Conservation (phyloP, 495 filamentous ascomycete species). For the Bacidia gigantensis region DNA sequence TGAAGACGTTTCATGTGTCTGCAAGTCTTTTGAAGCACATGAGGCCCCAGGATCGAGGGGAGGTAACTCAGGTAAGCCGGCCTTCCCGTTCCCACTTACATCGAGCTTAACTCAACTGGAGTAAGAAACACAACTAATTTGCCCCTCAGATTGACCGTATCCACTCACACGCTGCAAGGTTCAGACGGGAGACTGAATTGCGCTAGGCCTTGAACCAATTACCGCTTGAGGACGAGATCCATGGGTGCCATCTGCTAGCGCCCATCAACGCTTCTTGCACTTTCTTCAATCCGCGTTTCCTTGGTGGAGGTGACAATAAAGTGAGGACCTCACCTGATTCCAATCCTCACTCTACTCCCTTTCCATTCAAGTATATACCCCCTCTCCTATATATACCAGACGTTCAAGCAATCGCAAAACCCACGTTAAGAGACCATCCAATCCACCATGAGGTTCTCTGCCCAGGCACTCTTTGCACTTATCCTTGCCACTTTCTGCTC, state of each 20-base stretch:
- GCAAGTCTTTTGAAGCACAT: too few relatives aligned
- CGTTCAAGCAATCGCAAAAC: too few relatives aligned
- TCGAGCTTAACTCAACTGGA: neutral
- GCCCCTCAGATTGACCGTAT: neutral
- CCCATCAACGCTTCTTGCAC: neutral
- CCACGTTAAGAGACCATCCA: too few relatives aligned
- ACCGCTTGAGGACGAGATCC: neutral
- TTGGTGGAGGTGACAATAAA: neutral
- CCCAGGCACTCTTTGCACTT: slow-evolving; percentile 10
- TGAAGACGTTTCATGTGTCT: too few relatives aligned
- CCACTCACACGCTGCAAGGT: neutral
- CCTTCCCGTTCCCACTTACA: neutral
- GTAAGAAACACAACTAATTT: neutral
- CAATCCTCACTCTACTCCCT: too few relatives aligned
- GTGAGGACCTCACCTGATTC: neutral
- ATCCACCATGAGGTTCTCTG: neutral
- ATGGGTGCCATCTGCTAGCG: neutral
- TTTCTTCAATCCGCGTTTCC: neutral
- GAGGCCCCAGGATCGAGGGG: too few relatives aligned
- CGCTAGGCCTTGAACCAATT: neutral
- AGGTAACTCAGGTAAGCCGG: neutral
- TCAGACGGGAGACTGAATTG: neutral
- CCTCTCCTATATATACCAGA: too few relatives aligned
- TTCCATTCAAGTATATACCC: too few relatives aligned
- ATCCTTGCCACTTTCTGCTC: slow-evolving; percentile 23